A percentile compares a stretch with the other conserved stretches of the same genome.
Evolutionary conservation across 2,329 filamentous ascomycete genomes (phyloP).

Genomic region (Lasiodiplodia gonubiensis): DNA sequence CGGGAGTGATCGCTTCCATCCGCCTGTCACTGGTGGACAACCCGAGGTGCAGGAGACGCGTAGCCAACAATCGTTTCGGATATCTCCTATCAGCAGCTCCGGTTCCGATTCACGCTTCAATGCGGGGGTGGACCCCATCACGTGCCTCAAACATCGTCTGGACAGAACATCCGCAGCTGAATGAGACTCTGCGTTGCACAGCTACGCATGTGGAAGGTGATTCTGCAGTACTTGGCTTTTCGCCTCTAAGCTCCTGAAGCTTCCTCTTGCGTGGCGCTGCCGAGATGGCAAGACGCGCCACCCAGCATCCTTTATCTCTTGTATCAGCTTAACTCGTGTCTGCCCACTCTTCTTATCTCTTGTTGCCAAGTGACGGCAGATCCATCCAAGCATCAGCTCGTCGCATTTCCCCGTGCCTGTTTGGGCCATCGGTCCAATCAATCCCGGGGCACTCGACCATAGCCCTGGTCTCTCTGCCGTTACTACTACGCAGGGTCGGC

Average conservation of each 20-base stretch:
- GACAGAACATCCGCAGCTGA: not conserved
- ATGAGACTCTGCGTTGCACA: not conserved
- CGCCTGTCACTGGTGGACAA: not conserved
- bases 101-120: not conserved
- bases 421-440: slow-evolving; percentile 5
- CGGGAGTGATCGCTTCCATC: not conserved
- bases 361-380: not conserved
- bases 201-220: slow-evolving; percentile 18
- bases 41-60: slow-evolving; percentile 11
- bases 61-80: not conserved
- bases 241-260: slow-evolving; percentile 16
- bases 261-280: slow-evolving; percentile 9
- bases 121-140: slow-evolving; percentile 17
- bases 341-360: slow-evolving; percentile 25
- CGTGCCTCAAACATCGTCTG: not conserved
- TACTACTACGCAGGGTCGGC: not conserved
- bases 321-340: slow-evolving; percentile 16
- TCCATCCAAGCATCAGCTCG: slow-evolving; percentile 8
- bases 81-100: slow-evolving; percentile 16
- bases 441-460: not conserved
- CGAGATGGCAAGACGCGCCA: slow-evolving; percentile 17
- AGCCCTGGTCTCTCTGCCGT: not conserved
- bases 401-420: slow-evolving; percentile 11
- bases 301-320: slow-evolving; percentile 22
- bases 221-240: slow-evolving; percentile 18